Percentiles rank a stretch among this genome's conserved stretches.
Evolutionary conservation across 257 asterid species (phyloP).

Genomic region (Leptodermis oblonga): DNA sequence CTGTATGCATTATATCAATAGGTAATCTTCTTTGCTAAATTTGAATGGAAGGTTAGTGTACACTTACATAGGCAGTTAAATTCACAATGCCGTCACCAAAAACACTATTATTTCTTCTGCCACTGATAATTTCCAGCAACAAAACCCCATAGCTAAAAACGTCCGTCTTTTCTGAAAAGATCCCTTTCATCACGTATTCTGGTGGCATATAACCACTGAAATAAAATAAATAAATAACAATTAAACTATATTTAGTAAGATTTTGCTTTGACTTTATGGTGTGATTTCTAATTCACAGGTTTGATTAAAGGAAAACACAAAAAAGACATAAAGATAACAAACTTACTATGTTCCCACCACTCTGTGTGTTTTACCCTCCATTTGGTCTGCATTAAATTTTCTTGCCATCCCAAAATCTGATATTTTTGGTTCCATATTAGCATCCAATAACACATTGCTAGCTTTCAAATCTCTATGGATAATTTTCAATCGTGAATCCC

Average conservation of each 20-base stretch:
- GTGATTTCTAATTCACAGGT: too few species aligned
- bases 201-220: background rate
- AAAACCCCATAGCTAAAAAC: background rate
- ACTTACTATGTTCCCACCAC: constrained; percentile 34
- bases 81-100: too few species aligned
- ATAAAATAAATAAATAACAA: too few species aligned
- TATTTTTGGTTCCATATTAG: constrained; percentile 30
- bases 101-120: too few species aligned
- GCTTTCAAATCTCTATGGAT: constrained; percentile 38
- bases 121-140: background rate
- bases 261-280: too few species aligned
- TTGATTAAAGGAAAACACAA: too few species aligned
- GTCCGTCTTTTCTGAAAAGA: background rate
- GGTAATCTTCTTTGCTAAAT: too few species aligned
- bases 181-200: background rate
- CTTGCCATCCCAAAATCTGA: constrained; percentile 43
- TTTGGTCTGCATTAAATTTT: constrained; percentile 21
- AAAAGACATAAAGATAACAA: too few species aligned
- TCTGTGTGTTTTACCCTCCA: constrained; percentile 26
- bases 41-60: too few species aligned
- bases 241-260: too few species aligned
- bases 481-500: constrained; percentile 28
- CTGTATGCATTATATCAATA: too few species aligned
- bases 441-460: constrained; percentile 30
- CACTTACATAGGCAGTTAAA: too few species aligned